phyloP scores from a whole-genome alignment of 2,329 filamentous ascomycete species.

The Celoporthe dispersa region DNA sequence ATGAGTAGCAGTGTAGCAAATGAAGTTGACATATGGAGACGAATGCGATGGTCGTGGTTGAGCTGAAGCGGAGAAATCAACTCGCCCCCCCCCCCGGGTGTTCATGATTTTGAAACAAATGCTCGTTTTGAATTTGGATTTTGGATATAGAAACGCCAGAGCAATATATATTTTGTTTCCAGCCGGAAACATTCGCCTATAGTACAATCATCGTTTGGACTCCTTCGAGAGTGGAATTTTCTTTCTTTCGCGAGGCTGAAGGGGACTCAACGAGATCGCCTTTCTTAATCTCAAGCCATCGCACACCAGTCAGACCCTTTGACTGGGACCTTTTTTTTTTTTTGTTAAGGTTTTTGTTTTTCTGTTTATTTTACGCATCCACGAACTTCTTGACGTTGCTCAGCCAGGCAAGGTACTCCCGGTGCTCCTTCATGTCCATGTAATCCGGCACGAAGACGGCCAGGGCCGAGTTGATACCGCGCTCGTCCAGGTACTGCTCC shows the following conservation, averaged over 20 bases:
- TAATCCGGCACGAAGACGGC: slow-evolving; percentile 94
- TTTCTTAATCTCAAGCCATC: not conserved
- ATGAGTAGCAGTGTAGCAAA: not conserved
- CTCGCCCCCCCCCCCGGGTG: not conserved
- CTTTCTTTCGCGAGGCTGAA: slow-evolving; percentile 8
- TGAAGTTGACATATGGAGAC: not conserved
- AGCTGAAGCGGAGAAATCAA: not conserved
- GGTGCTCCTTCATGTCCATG: slow-evolving; percentile 98
- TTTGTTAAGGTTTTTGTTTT: not conserved
- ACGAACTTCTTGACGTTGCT: slow-evolving; percentile 85
- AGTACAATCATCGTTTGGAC: slow-evolving; percentile 20
- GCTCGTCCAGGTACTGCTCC: slow-evolving; percentile 93
- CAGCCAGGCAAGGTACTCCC: slow-evolving; percentile 92
- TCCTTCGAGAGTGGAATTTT: slow-evolving; percentile 24
- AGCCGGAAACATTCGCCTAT: slow-evolving; percentile 12
- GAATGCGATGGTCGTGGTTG: not conserved
- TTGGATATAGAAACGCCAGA: slow-evolving; percentile 11
- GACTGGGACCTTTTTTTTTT: not conserved
- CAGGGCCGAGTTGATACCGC: slow-evolving; percentile 84
- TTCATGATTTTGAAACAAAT: not conserved
- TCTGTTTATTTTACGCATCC: slow-evolving; percentile 58
- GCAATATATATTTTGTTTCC: slow-evolving; percentile 1
- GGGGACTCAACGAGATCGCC: not conserved
- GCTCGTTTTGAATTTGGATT: not conserved
- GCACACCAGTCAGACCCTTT: not conserved